Evolutionary conservation across 331 rosid species (phyloP).

Genomic region (Pyrus hybrid): DNA sequence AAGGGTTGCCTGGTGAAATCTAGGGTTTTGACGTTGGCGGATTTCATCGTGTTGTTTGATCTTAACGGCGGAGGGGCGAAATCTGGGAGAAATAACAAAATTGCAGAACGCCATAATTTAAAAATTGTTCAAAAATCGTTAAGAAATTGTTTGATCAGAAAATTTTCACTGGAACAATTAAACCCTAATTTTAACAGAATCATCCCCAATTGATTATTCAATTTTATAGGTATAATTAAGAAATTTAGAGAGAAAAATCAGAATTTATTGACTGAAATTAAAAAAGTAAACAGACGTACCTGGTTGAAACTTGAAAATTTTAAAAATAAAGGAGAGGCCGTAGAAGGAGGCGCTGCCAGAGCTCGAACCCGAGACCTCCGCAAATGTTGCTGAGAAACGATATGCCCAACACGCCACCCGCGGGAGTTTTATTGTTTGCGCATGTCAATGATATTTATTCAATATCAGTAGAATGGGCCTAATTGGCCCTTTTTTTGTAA

Average conservation of each 20-base stretch:
- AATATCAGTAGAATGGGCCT: too few species aligned
- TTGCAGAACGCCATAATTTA: background rate
- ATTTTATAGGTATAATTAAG: background rate
- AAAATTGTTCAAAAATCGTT: background rate
- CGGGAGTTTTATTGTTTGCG: accelerated
- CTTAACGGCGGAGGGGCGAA: background rate
- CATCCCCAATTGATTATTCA: background rate
- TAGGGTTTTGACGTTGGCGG: slow-evolving; percentile 23
- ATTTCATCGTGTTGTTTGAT: background rate
- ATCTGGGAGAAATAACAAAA: background rate
- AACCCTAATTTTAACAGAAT: background rate
- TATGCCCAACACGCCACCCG: too few species aligned
- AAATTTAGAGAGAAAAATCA: background rate
- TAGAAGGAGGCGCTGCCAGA: background rate
- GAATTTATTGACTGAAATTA: background rate
- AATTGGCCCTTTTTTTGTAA: too few species aligned
- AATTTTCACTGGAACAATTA: too few species aligned
- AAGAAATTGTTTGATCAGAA: background rate
- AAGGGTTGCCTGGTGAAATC: slow-evolving; percentile 73
- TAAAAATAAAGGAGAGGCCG: background rate
- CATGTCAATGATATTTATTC: too few species aligned
- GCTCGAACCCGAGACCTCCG: background rate
- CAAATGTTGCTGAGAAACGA: background rate
- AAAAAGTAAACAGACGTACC: background rate
- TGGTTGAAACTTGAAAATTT: background rate